Evolutionary conservation across 345 rosid species (phyloP).

Genomic region (Brassica juncea): DNA sequence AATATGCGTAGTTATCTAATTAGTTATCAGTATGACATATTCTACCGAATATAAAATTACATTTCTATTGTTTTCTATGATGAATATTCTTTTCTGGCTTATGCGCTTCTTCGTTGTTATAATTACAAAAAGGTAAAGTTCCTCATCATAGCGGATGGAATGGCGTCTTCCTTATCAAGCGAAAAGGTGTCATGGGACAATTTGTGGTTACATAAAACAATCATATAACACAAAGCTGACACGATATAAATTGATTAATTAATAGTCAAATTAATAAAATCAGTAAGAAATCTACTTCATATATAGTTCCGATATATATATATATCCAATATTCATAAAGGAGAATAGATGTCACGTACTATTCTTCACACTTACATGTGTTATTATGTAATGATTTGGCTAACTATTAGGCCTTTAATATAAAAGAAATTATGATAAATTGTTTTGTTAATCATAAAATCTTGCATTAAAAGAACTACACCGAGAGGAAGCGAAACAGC

Average conservation of each 20-base stretch:
- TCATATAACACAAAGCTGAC: slow-evolving; percentile 32
- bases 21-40: slow-evolving; percentile 11
- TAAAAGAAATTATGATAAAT: neutral
- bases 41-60: slow-evolving; percentile 3
- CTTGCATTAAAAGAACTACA: slow-evolving; percentile 13
- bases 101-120: slow-evolving; percentile 17
- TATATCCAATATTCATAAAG: slow-evolving; percentile 1
- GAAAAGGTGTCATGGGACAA: slow-evolving; percentile 36
- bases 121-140: slow-evolving; percentile 25
- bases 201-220: slow-evolving; percentile 28
- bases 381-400: neutral
- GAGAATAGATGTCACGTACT: slow-evolving; percentile 24
- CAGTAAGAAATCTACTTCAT: neutral
- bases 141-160: slow-evolving; percentile 34
- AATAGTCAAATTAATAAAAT: neutral
- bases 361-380: slow-evolving; percentile 27
- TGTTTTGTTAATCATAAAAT: slow-evolving; percentile 25
- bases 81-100: slow-evolving; percentile 32
- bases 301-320: neutral
- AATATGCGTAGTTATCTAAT: slow-evolving; percentile 7
- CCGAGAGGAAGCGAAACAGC: slow-evolving; percentile 4
- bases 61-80: neutral
- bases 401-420: slow-evolving; percentile 10
- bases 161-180: slow-evolving; percentile 39
- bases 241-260: neutral